Evolutionary conservation across 768 basidiomycete genomes (phyloP), one percentile per base, ranked within the genome.

Genomic region (Lyophyllum shimeji): DNA sequence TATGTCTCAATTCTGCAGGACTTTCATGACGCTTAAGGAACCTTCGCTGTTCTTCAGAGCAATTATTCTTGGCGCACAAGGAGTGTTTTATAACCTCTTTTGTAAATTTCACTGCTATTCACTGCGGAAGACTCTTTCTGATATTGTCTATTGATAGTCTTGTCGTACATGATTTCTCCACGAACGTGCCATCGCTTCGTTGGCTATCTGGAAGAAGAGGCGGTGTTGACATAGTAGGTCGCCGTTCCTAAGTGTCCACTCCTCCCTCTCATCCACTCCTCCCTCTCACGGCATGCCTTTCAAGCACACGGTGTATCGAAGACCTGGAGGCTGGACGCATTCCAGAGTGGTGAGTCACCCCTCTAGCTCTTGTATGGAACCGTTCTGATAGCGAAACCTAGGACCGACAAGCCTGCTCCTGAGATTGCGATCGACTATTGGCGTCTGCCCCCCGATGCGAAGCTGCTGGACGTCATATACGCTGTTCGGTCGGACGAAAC

Each of bases 351-450:
- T 83, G 53, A 51, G 74, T 62, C n/a, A n/a, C 53, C 31, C n/a
- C 47, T 24, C 53, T 45, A 53, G 33, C 49, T 43, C 31, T 20
- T 54, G 15, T 46, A 18, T 25, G 47, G 11, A 27, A 11, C 5
- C 29, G 49, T 48, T 48, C 27, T 49, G 3, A 42, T 13, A 2
- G 9, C 15, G 27, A 20, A 31, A n/a, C 21, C 5, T 56, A 86
- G 87, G 89, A 75, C 79, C 27, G 75, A 88, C 65, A 71, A 78
- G 64, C 81, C 89, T 34, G 91, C 94, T 6, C 95, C 95, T 0
- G 77, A 83, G 64, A 96, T 98, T 67, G 90, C 95, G 7, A 94
- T 92, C 59, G 95, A 98, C 67, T 98, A 98, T 72, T 98, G 96
- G 93, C 84, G 94, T 21, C 78, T 96, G 29, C 66, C 70, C 2